Conservation (phyloP, 2,329 filamentous ascomycete genomes). For the Penicillium sp. region DNA sequence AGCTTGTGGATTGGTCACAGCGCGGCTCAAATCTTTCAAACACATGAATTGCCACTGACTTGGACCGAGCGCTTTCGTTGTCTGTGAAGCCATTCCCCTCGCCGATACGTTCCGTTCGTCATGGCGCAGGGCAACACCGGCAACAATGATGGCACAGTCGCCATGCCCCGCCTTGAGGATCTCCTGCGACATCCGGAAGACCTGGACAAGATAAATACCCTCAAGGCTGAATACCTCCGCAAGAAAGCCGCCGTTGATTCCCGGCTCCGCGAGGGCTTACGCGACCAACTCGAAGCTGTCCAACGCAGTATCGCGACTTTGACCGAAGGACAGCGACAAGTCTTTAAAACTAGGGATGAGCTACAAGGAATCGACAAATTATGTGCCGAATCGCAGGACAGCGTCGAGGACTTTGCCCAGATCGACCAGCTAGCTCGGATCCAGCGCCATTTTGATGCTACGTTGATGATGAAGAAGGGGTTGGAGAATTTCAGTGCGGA, state of each 20-base stretch:
- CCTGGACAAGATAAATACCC: conserved; percentile 84
- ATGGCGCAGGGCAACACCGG: conserved; percentile 38
- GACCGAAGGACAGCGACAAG: conserved; percentile 81
- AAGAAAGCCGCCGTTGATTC: conserved; percentile 90
- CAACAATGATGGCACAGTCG: conserved; percentile 54
- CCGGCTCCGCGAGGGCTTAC: conserved; percentile 79
- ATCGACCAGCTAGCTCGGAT: conserved; percentile 52
- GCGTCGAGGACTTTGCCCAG: conserved; percentile 95
- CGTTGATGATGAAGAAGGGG: conserved; percentile 86
- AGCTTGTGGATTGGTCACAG: too few relatives aligned
- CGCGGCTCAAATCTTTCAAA: too few relatives aligned
- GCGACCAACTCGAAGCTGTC: conserved; percentile 89
- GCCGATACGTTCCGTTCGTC: conserved; percentile 1
- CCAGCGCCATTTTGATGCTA: conserved; percentile 90
- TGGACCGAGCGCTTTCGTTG: background rate
- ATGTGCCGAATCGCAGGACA: conserved; percentile 93
- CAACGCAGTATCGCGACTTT: conserved; percentile 88
- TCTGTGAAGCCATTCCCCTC: background rate
- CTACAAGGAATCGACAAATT: conserved; percentile 98
- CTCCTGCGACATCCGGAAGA: conserved; percentile 93
- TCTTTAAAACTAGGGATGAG: conserved; percentile 92
- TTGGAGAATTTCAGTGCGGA: conserved; percentile 81
- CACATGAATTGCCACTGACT: too few relatives aligned
- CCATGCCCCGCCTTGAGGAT: conserved; percentile 75
- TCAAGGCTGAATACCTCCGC: conserved; percentile 88